Evolutionary conservation across 2,329 filamentous ascomycete genomes (phyloP).

Genomic region (Diaporthe destruens): DNA sequence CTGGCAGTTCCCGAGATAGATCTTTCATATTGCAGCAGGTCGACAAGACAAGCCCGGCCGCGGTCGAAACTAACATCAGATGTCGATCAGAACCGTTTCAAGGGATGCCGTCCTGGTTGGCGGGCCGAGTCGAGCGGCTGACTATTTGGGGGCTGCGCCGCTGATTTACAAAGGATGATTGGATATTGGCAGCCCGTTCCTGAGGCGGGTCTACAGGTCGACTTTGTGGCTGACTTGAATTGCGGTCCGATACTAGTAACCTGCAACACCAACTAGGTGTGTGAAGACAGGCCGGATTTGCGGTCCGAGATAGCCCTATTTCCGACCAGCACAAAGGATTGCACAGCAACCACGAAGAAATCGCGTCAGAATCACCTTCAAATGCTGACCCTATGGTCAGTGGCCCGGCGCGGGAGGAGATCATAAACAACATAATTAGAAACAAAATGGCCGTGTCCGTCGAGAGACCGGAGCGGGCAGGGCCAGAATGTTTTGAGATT

Average conservation of each 20-base stretch:
- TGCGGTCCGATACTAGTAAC: not conserved
- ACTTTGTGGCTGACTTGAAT: not conserved
- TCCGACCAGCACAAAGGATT: no score
- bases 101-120: constrained; percentile 5
- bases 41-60: constrained; percentile 19
- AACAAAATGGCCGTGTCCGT: not conserved
- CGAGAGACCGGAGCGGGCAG: not conserved
- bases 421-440: not conserved
- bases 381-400: not conserved
- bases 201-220: constrained; percentile 28
- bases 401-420: not conserved
- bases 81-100: constrained; percentile 20
- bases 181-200: constrained; percentile 7
- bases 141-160: not conserved
- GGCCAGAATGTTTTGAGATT: not conserved
- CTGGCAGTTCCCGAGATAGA: not conserved
- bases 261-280: not conserved
- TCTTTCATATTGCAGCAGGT: not conserved
- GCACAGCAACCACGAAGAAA: no score
- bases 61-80: constrained; percentile 32
- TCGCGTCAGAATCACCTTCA: not conserved
- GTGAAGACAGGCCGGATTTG: not conserved
- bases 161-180: constrained; percentile 18
- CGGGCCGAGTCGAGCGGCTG: not conserved
- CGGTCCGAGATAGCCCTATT: not conserved